phyloP scores from a whole-genome alignment of 2,329 filamentous ascomycete genomes.

The Ceratocystiopsis minuta region DNA sequence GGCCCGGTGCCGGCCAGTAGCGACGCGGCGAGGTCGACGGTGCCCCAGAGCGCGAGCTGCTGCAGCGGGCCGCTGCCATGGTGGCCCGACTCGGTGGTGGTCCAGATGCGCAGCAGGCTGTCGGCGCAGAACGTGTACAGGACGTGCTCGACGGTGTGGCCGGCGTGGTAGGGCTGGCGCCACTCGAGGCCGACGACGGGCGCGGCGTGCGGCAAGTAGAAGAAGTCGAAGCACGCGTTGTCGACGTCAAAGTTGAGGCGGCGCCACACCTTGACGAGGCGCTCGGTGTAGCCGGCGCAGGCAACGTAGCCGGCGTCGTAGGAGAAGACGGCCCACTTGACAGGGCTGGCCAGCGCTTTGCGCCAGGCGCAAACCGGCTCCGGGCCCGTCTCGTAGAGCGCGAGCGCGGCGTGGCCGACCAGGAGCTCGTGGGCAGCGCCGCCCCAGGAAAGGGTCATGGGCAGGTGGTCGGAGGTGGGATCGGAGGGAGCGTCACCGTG shows the following conservation, averaged over 20 bases:
- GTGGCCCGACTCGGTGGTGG: slow-evolving; percentile 46
- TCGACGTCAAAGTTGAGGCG: slow-evolving; percentile 67
- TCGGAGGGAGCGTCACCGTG: background rate
- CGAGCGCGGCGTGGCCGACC: slow-evolving; percentile 51
- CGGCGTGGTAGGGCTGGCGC: slow-evolving; percentile 59
- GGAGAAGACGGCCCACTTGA: slow-evolving; percentile 60
- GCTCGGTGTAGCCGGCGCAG: slow-evolving; percentile 59
- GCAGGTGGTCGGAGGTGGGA: background rate
- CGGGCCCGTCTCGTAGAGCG: slow-evolving; percentile 41
- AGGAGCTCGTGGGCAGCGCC: slow-evolving; percentile 60
- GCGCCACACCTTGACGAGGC: slow-evolving; percentile 83
- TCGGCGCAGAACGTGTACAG: slow-evolving; percentile 82
- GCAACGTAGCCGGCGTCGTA: slow-evolving; percentile 79
- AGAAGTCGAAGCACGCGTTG: slow-evolving; percentile 75
- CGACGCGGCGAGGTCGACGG: slow-evolving; percentile 57
- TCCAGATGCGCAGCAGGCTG: slow-evolving; percentile 67
- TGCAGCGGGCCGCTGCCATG: slow-evolving; percentile 36
- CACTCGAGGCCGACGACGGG: slow-evolving; percentile 72
- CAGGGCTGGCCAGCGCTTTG: slow-evolving; percentile 52
- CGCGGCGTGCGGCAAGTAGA: slow-evolving; percentile 71
- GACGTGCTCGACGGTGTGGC: slow-evolving; percentile 68
- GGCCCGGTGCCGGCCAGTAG: slow-evolving; percentile 21
- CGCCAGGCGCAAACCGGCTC: slow-evolving; percentile 50
- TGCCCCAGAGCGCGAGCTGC: slow-evolving; percentile 61
- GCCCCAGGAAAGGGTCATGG: slow-evolving; percentile 61